Evolutionary conservation across 306 rosid genomes (phyloP).

Genomic region (Vachellia collinsii): DNA sequence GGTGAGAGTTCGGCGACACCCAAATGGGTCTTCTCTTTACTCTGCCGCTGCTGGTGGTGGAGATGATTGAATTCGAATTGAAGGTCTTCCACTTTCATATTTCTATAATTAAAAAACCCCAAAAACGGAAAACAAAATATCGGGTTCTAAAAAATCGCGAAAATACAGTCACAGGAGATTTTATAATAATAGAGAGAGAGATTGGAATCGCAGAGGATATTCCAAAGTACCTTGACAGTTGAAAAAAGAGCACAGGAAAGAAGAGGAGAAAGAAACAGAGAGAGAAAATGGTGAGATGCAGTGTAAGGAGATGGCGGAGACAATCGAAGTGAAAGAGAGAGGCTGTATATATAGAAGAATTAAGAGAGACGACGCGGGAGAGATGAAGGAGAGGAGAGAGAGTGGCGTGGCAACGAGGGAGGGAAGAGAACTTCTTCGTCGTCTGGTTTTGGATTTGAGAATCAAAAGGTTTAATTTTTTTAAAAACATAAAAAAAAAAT

Average conservation of each 20-base stretch:
- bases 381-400: background rate
- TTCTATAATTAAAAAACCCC: constrained; percentile 26
- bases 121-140: background rate
- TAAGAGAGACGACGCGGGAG: background rate
- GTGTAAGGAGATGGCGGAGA: constrained; percentile 9
- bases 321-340: background rate
- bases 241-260: background rate
- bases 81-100: constrained; percentile 66
- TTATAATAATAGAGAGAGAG: constrained; percentile 1
- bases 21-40: constrained; percentile 41
- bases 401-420: background rate
- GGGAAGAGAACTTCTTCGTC: background rate
- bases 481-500: background rate
- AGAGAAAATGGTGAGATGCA: background rate
- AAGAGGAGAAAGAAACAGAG: background rate
- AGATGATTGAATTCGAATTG: constrained; percentile 19
- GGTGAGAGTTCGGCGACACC: constrained; percentile 38
- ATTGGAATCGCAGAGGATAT: constrained; percentile 56
- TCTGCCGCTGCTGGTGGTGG: constrained; percentile 2
- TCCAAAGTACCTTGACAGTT: constrained; percentile 38
- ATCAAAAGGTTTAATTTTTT: background rate
- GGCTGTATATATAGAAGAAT: constrained; percentile 12
- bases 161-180: background rate
- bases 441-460: background rate
- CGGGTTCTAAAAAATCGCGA: background rate